Evolutionary conservation across 805 yeast genomes (phyloP).

Genomic region (Tetrapisispora nanseiensis): DNA sequence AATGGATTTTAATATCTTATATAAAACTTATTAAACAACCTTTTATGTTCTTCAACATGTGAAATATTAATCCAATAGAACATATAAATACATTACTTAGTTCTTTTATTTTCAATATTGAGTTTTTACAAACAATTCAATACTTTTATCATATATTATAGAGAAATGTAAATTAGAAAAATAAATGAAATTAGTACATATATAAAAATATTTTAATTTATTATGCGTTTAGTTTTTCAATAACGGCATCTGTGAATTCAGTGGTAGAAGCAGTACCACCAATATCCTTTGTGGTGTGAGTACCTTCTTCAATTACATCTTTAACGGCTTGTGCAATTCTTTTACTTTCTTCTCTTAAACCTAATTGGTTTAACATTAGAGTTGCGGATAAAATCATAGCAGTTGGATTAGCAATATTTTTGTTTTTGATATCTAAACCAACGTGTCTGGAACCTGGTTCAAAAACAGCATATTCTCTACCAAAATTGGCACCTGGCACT

Average conservation of each 20-base stretch:
- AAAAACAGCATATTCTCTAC: constrained; percentile 94
- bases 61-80: too few species aligned
- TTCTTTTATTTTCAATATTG: too few species aligned
- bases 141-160: too few species aligned
- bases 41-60: too few species aligned
- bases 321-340: constrained; percentile 83
- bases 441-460: constrained; percentile 99
- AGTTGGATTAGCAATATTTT: constrained; percentile 94
- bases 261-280: constrained; percentile 87
- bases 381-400: constrained; percentile 90
- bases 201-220: not conserved
- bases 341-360: constrained; percentile 75
- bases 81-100: too few species aligned
- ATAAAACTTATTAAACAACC: too few species aligned
- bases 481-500: constrained; percentile 97
- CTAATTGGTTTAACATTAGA: constrained; percentile 91
- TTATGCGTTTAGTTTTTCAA: constrained; percentile 45
- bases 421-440: constrained; percentile 91
- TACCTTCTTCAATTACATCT: constrained; percentile 82
- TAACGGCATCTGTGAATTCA: constrained; percentile 88
- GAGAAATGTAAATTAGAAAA: too few species aligned
- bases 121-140: too few species aligned
- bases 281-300: constrained; percentile 75
- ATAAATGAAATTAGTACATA: too few species aligned
- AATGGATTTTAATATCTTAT: too few species aligned